Evolutionary conservation across 2,329 filamentous ascomycete genomes (phyloP), one percentile per base, ranked within the genome.

Genomic region (Diaporthe velutina): DNA sequence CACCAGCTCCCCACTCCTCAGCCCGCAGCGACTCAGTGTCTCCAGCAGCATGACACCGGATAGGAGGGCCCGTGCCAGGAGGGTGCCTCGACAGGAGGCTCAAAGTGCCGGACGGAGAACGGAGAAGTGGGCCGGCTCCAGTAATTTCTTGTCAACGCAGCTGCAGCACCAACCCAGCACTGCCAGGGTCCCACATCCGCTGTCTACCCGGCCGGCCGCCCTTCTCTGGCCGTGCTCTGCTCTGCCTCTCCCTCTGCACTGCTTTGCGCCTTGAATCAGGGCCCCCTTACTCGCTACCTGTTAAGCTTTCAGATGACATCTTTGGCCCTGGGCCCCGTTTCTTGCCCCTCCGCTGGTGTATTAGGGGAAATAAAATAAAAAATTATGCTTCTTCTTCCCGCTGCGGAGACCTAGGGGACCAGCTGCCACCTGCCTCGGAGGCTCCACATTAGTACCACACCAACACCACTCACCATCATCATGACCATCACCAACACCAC

Each of bases 31-130:
- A 55, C 33, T 42, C 55, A 72, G 45, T 19, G 33, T 42, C 57
- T 64, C 48, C 70, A 64, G 57, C 42, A 64, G 70, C 57, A 42
- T 72, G 70, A 64, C 45, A 72, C 57, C 70, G 70, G 70, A 35
- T 40, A 54, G 25, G 40, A 64, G 70, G 48, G 64, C 64, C 64
- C 64, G 64, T 68, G 64, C 64, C 22, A 48, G 45, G 57, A 42
- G 13, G 45, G 4, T 22, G 57, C 22, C 50, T 55, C 45, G 35
- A 50, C 57, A 72, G 70, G 70, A 72, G 70, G 57, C 70, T 60
- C 57, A 72, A 64, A 38, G 57, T 64, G 57, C 25, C 45, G 45
- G 57, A 64, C 70, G 70, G 70, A 45, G 70, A 52, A 72, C 57
- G 45, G 57, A 72, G 57, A 42, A 50, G 70, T 64, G 57, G 57